Conservation (phyloP, 495 filamentous ascomycete genomes). For the Podospora fimiseda region DNA sequence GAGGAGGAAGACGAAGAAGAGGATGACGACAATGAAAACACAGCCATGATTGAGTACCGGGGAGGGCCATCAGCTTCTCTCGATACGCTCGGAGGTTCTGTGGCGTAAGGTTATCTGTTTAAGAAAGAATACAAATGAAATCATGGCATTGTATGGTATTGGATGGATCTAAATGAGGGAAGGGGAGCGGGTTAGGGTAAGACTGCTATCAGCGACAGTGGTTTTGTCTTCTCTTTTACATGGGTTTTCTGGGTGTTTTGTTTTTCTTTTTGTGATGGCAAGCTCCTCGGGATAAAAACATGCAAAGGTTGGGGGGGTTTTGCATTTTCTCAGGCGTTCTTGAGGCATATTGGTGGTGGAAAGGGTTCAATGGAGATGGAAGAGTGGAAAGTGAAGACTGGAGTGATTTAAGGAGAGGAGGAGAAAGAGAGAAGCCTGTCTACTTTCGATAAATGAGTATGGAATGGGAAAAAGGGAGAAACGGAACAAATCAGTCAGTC, state of each 20-base stretch:
- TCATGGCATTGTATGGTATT: too few species aligned
- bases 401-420: neutral
- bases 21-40: slow-evolving; percentile 24
- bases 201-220: neutral
- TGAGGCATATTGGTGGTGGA: neutral
- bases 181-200: neutral
- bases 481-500: too few species aligned
- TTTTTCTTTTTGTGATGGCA: too few species aligned
- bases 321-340: slow-evolving; percentile 12
- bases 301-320: slow-evolving; percentile 10
- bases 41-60: slow-evolving; percentile 3
- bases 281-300: too few species aligned
- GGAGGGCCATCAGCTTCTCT: neutral
- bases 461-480: too few species aligned
- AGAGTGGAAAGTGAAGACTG: too few species aligned
- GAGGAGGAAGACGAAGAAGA: slow-evolving; percentile 36
- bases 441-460: too few species aligned
- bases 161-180: neutral
- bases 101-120: neutral
- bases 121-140: neutral
- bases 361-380: neutral
- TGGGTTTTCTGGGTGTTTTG: too few species aligned
- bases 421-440: too few species aligned
- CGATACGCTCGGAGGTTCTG: neutral
- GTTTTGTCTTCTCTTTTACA: neutral